A percentile compares a stretch with the other conserved stretches of the same genome.
phyloP scores from a whole-genome alignment of 2,329 filamentous ascomycete species.

The Sphaerulina populicola region DNA sequence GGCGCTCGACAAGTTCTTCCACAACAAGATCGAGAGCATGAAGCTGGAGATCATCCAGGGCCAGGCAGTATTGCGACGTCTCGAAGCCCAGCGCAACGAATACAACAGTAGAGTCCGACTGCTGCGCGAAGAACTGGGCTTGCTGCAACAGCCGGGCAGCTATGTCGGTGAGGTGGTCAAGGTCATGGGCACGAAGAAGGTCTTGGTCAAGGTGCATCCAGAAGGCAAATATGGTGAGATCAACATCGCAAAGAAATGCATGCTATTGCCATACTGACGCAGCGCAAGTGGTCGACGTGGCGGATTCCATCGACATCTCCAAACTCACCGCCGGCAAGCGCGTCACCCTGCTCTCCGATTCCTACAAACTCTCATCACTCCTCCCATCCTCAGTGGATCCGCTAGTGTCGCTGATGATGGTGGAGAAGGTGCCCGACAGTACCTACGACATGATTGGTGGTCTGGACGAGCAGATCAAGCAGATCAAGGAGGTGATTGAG shows the following conservation, averaged over 20 bases:
- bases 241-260: not conserved
- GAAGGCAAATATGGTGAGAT: conserved; percentile 95
- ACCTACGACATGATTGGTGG: conserved; percentile 99
- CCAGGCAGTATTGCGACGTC: conserved; percentile 83
- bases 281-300: conserved; percentile 76
- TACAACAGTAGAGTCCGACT: conserved; percentile 97
- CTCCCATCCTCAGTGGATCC: conserved; percentile 96
- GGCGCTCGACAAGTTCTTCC: conserved; percentile 98
- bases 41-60: conserved; percentile 99
- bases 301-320: conserved; percentile 84
- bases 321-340: conserved; percentile 98
- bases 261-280: not conserved
- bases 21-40: conserved; percentile 99
- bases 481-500: conserved; percentile 99
- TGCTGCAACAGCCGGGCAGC: conserved; percentile 93
- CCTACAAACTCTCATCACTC: conserved; percentile 98
- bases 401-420: conserved; percentile 99
- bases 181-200: conserved; percentile 99
- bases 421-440: conserved; percentile 98
- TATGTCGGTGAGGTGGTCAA: conserved; percentile 99
- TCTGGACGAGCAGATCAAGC: conserved; percentile 97
- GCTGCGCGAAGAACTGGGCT: conserved; percentile 85
- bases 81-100: conserved; percentile 97
- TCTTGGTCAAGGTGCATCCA: conserved; percentile 96
- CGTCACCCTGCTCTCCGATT: conserved; percentile 90